Percentiles rank a stretch among this genome's conserved stretches.
Conservation (phyloP, 2,329 filamentous ascomycete species). For the Onygenales sp. region DNA sequence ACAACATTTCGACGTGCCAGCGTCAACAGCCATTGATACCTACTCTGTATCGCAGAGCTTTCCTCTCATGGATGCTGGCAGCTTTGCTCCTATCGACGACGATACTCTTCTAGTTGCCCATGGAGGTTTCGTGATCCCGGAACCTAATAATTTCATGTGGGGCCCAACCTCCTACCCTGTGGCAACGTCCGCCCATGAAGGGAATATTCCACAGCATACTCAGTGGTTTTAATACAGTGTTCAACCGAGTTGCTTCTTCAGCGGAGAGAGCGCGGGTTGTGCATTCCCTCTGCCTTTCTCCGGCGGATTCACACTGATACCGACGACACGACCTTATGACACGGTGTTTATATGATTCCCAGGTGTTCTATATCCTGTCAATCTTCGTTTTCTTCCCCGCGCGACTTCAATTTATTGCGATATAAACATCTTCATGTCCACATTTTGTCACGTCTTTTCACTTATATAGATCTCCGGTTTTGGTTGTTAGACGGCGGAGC, state of each 20-base stretch:
- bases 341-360: not conserved
- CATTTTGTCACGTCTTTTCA: too few relatives aligned
- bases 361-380: not conserved
- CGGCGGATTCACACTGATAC: not conserved
- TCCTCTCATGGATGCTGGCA: not conserved
- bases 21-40: not conserved
- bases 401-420: too few relatives aligned
- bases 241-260: not conserved
- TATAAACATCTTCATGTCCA: too few relatives aligned
- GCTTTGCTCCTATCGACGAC: not conserved
- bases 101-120: not conserved
- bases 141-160: not conserved
- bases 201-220: conserved; percentile 6
- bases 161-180: not conserved
- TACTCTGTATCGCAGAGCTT: not conserved
- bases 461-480: not conserved
- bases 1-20: not conserved
- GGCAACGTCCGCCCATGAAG: conserved; percentile 9
- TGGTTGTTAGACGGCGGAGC: not conserved
- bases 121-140: not conserved
- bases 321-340: conserved; percentile 1
- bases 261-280: too few relatives aligned
- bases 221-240: not conserved
- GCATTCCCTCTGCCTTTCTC: too few relatives aligned
- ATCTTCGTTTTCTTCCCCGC: not conserved